A percentile compares a stretch with the other conserved stretches of the same genome.
phyloP scores from a whole-genome alignment of 2,329 filamentous ascomycete species.

The Escovopsis weberi region DNA sequence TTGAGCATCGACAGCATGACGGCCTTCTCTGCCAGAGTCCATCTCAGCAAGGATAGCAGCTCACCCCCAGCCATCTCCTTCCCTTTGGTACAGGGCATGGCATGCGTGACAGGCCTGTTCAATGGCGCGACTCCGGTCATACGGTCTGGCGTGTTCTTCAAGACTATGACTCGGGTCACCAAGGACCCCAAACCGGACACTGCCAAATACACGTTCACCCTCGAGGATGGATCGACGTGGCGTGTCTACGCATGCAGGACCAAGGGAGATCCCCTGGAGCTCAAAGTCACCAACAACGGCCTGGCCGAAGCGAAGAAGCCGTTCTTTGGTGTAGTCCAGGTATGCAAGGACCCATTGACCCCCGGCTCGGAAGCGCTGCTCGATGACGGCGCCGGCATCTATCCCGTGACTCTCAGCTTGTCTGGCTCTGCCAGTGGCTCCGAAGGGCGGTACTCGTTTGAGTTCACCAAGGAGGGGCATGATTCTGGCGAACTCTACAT shows the following conservation, averaged over 20 bases:
- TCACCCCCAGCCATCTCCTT: conserved; percentile 53
- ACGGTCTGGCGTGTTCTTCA: conserved; percentile 62
- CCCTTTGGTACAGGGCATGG: conserved; percentile 80
- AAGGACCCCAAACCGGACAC: conserved; percentile 47
- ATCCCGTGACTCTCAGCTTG: conserved; percentile 49
- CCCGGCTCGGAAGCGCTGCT: conserved; percentile 48
- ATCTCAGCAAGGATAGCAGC: conserved; percentile 41
- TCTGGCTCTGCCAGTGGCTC: conserved; percentile 45
- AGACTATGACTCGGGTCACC: conserved; percentile 43
- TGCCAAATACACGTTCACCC: conserved; percentile 58
- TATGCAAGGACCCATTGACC: conserved; percentile 58
- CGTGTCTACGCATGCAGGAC: conserved; percentile 59
- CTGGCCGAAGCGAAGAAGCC: conserved; percentile 47
- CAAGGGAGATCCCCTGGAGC: conserved; percentile 45
- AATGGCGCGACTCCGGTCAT: conserved; percentile 55
- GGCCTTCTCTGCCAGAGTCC: conserved; percentile 50
- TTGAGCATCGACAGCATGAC: conserved; percentile 39
- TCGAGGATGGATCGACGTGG: conserved; percentile 66
- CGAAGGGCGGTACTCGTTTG: conserved; percentile 57
- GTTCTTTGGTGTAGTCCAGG: conserved; percentile 69
- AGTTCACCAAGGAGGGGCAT: conserved; percentile 58
- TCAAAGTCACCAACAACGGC: conserved; percentile 52
- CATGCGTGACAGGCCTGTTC: conserved; percentile 69
- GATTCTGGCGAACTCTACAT: conserved; percentile 51
- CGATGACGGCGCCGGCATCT: conserved; percentile 64